Percentiles rank a stretch among this genome's conserved stretches.
phyloP scores from a whole-genome alignment of 1,284 basidiomycete species.

The Peniophora sp. region DNA sequence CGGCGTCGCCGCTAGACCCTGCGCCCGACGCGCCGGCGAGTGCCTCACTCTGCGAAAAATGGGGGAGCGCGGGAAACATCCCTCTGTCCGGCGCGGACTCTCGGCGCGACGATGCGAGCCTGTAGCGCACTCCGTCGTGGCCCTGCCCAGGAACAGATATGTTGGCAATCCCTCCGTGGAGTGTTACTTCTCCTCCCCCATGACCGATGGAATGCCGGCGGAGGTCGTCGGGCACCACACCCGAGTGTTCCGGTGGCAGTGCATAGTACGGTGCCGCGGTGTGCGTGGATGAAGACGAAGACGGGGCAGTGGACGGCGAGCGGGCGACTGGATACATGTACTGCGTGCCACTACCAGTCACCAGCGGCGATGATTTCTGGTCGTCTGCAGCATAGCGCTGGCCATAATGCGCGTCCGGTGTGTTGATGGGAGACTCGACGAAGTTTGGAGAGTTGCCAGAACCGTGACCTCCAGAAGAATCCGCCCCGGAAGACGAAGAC shows the following conservation, averaged over 20 bases:
- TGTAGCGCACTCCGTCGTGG: slow-evolving; percentile 52
- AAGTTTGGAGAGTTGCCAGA: slow-evolving; percentile 46
- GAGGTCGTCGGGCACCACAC: slow-evolving; percentile 34
- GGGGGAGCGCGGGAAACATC: slow-evolving; percentile 39
- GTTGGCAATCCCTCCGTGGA: slow-evolving; percentile 66
- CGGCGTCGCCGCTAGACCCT: slow-evolving; percentile 15
- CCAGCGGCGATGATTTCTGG: slow-evolving; percentile 47
- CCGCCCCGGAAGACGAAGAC: slow-evolving; percentile 34
- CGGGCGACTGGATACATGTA: slow-evolving; percentile 64
- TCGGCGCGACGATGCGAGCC: slow-evolving; percentile 43
- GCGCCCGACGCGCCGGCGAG: neutral
- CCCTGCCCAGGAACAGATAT: slow-evolving; percentile 46
- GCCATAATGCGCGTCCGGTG: slow-evolving; percentile 44
- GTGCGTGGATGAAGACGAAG: slow-evolving; percentile 41
- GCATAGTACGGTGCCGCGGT: slow-evolving; percentile 57
- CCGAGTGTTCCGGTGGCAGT: neutral
- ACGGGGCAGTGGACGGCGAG: slow-evolving; percentile 61
- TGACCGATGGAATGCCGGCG: slow-evolving; percentile 46
- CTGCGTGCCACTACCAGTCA: slow-evolving; percentile 40
- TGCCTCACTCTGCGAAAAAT: slow-evolving; percentile 30
- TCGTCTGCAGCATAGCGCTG: slow-evolving; percentile 50
- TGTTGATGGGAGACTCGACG: slow-evolving; percentile 48
- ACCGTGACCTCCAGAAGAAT: slow-evolving; percentile 34
- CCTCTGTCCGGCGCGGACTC: slow-evolving; percentile 39
- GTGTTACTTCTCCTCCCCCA: slow-evolving; percentile 45